Evolutionary conservation across 495 filamentous ascomycete species (phyloP), one percentile per base, ranked within the genome.

Genomic region (Astrocystis sublimbata): DNA sequence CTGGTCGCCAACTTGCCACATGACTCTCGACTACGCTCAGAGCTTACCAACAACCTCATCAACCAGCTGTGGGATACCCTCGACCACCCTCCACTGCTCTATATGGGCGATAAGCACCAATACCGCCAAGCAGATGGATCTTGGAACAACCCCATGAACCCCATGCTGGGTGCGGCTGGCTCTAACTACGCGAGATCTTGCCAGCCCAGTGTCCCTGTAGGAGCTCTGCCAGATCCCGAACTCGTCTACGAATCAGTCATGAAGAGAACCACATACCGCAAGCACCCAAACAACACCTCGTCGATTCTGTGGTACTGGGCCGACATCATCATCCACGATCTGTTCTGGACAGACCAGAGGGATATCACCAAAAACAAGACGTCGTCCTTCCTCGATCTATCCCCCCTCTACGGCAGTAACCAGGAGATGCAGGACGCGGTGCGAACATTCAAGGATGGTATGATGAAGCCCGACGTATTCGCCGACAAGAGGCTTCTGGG

Each of bases 271-370:
- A 68, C 76, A 54, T 82, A 76, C 67, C 71, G 73, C 52, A 74
- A 76, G 54, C 78, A 81, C 50, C 78, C 79, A 8, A 93, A 89
- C 68, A 89, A 90, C 64, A 87, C 96, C 19, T 96, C 92, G 1
- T 93, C 90, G 68, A 82, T 96, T 58, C 76, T 97, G 12, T 97
- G 92, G 81, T 93, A 97, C 65, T 84, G 92, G 70, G 92, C 92
- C 6, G 90, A 87, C 15, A 91, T 96, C 58, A 93, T 97, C 62
- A 96, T 94, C 67, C 92, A 97, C 65, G 89, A 78, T 71, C 47
- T 70, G 38, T 73, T 73, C 62, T 71, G 68, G 71, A 73, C 71
- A 19, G 71, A 73, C n/a, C 61, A 76, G 55, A 68, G 60, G 4
- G 78, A 81, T 58, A 73, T 72, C 61, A 78, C 76, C 54, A 86